Evolutionary conservation across 345 rosid genomes (phyloP), one percentile per base, ranked within the genome.

Genomic region (Brassica juncea): DNA sequence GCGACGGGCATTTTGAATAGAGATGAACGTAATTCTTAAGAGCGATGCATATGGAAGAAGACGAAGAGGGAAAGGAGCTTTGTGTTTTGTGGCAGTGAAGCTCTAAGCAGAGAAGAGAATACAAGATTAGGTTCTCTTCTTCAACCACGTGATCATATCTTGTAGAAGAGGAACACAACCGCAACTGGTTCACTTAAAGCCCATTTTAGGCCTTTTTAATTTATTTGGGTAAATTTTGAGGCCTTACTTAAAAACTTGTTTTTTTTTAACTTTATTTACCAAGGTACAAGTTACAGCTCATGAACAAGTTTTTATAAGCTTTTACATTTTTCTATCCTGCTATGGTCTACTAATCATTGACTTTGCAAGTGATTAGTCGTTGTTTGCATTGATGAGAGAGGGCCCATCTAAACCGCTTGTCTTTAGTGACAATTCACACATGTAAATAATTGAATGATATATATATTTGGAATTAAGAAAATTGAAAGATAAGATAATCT

Each of bases 61-160:
- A 34, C 6, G 25, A 52, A 66, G 73, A 72, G 39, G 15, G 39
- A 77, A 8, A 23, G 4, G 4, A 19, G 54, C 30, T 67, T 15
- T 73, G 34, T 32, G 42, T 68, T 77, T 30, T 74, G 79, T 80
- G 83, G 82, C 72, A 73, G 57, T 67, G 77, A 73, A 73, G 74
- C 76, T 49, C 31, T 5, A 37, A 15, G 19, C 55, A 14, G 55
- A 49, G 73, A 72, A 57, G 54, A 30, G 67, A 30, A 72, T 27
- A 23, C n/a, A 72, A 73, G 82, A 79, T 73, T 7, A 27, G 82
- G 77, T 73, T 73, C 77, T 19, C 66, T n/a, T 28, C 10, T 2
- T 25, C 16, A 31, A 2, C 2, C 34, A 68, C 80, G 80, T 1
- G 59, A 9, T 11, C 31, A 5, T 11, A 6, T 58, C 62, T 5